These are phyloP conservation scores for Jamesozyma hellenica DNA, from an alignment of 805 yeast genomes.

Conservation along the genomic window DNA sequence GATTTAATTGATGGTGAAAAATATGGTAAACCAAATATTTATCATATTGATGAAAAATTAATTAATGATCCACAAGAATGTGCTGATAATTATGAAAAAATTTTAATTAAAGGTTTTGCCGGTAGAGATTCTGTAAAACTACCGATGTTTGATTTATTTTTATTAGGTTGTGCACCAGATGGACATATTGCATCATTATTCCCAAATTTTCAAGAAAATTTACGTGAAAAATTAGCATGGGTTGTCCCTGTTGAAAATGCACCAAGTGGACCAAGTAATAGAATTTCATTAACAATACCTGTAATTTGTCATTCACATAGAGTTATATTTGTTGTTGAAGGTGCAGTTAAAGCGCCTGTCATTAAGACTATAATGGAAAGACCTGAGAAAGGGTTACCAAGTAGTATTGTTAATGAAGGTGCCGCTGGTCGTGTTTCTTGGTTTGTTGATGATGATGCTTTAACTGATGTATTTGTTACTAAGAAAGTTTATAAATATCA, in stretches of 20 bases:
- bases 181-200: constrained; percentile 96
- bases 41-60: constrained; percentile 69
- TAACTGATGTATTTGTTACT: constrained; percentile 54
- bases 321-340: constrained; percentile 92
- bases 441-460: constrained; percentile 94
- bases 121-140: constrained; percentile 91
- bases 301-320: constrained; percentile 89
- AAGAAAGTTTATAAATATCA: constrained; percentile 25
- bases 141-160: constrained; percentile 84
- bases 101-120: constrained; percentile 81
- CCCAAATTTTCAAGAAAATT: constrained; percentile 74
- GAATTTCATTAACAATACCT: constrained; percentile 87
- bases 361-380: constrained; percentile 88
- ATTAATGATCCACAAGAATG: constrained; percentile 80
- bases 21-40: constrained; percentile 55
- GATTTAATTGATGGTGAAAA: constrained; percentile 38
- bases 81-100: constrained; percentile 87
- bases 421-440: constrained; percentile 96
- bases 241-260: constrained; percentile 87
- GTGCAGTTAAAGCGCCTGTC: constrained; percentile 88
- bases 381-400: constrained; percentile 93
- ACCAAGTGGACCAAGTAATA: constrained; percentile 74
- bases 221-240: constrained; percentile 90
- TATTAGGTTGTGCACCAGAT: constrained; percentile 96
- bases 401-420: constrained; percentile 84